These are phyloP conservation scores for Dendrobium nobile DNA, from an alignment of 106 monocot genomes.

Conservation along the genomic window DNA sequence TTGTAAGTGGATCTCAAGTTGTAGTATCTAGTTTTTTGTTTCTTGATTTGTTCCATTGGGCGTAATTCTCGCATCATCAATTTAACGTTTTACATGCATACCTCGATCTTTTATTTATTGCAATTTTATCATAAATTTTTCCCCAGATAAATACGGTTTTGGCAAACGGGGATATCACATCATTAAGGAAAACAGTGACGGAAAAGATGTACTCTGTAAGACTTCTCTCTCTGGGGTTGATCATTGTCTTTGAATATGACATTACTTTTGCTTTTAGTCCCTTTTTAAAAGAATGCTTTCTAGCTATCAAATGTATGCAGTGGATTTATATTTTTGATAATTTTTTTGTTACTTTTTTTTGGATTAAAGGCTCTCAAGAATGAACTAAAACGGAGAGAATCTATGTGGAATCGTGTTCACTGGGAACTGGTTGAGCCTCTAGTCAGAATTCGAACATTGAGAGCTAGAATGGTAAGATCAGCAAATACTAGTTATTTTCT, in stretches of 20 bases:
- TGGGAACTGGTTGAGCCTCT: slow-evolving; percentile 86
- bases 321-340: not conserved
- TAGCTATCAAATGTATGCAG: not conserved
- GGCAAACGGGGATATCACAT: slow-evolving; percentile 68
- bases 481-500: not conserved
- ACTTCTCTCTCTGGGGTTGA: slow-evolving; percentile 2
- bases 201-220: slow-evolving; percentile 98
- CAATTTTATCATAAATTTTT: not conserved
- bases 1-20: not conserved
- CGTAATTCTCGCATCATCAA: not conserved
- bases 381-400: slow-evolving; percentile 83
- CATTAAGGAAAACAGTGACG: slow-evolving; percentile 77
- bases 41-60: not conserved
- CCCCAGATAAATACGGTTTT: slow-evolving; percentile 71
- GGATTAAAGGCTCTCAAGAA: slow-evolving; percentile 72
- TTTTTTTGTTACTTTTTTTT: not conserved
- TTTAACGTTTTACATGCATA: not conserved
- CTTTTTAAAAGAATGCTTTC: not conserved
- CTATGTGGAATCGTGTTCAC: slow-evolving; percentile 73
- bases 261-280: not conserved
- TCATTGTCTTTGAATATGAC: not conserved
- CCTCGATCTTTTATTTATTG: not conserved
- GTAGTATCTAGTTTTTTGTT: not conserved
- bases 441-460: slow-evolving; percentile 72
- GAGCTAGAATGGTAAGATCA: slow-evolving; percentile 81